Percentiles rank a stretch among this genome's conserved stretches.
Evolutionary conservation across 2,329 filamentous ascomycete genomes (phyloP).

Genomic region (Fusarium illudens): DNA sequence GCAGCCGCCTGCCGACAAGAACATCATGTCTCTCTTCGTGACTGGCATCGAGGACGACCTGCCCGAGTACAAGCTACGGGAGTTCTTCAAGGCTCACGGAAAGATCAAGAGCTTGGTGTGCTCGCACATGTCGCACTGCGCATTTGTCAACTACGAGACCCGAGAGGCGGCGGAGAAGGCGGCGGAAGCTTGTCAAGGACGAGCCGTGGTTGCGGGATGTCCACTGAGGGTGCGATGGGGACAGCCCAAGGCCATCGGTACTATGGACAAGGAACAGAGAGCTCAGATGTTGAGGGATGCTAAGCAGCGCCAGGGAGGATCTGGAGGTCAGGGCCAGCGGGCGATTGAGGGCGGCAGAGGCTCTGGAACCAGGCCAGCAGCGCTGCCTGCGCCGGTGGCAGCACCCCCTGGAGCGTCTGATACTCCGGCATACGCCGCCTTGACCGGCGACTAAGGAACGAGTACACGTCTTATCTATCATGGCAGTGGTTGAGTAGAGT

Average conservation of each 20-base stretch:
- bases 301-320: conserved; percentile 49
- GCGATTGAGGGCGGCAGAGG: conserved; percentile 45
- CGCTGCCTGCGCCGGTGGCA: conserved; percentile 61
- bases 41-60: conserved; percentile 97
- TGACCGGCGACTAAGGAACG: conserved; percentile 75
- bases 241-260: conserved; percentile 89
- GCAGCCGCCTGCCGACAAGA: conserved; percentile 81
- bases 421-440: conserved; percentile 79
- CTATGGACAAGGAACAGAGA: conserved; percentile 86
- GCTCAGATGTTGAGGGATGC: conserved; percentile 82
- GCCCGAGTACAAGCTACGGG: conserved; percentile 88
- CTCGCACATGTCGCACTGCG: conserved; percentile 96
- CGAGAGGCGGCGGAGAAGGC: conserved; percentile 87
- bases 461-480: conserved; percentile 38
- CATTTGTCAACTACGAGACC: conserved; percentile 93
- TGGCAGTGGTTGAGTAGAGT: background rate
- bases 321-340: conserved; percentile 24
- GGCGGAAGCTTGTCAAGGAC: conserved; percentile 84
- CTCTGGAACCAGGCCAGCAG: conserved; percentile 35
- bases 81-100: conserved; percentile 88
- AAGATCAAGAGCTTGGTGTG: conserved; percentile 93
- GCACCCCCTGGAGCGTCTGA: conserved; percentile 82
- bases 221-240: conserved; percentile 93
- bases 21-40: conserved; percentile 92
- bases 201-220: conserved; percentile 88